Evolutionary conservation across 73 alveolate genomes (phyloP).

Genomic region (Paramecium sonneborni): DNA sequence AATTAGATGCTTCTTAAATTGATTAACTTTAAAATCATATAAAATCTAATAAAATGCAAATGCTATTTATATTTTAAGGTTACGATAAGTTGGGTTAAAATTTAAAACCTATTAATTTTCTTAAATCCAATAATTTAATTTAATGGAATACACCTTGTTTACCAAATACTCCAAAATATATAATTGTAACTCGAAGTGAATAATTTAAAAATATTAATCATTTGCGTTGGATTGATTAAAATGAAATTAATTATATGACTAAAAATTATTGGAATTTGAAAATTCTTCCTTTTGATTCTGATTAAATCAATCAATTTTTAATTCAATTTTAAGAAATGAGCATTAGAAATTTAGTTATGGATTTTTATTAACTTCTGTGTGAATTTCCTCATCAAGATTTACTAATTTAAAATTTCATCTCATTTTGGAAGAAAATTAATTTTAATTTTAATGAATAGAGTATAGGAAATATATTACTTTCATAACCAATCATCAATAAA

Average conservation of each 20-base stretch:
- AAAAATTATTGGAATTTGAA: constrained; percentile 1
- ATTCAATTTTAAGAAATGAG: background rate
- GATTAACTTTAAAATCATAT: background rate
- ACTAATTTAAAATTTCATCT: background rate
- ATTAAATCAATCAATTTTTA: background rate
- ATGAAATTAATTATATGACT: background rate
- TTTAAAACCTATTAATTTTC: background rate
- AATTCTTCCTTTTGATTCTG: background rate
- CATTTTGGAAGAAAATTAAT: background rate
- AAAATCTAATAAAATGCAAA: background rate
- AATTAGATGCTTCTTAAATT: background rate
- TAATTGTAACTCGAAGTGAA: background rate
- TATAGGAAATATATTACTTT: background rate
- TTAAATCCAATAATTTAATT: background rate
- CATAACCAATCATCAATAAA: background rate
- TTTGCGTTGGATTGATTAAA: background rate
- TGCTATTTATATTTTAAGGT: constrained; percentile 8
- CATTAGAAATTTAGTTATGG: background rate
- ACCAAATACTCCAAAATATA: background rate
- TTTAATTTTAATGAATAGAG: constrained; percentile 6
- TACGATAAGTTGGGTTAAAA: background rate
- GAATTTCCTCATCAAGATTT: constrained; percentile 9
- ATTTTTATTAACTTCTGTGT: background rate
- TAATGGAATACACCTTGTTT: background rate
- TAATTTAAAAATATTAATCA: background rate